phyloP scores from a whole-genome alignment of 225 moss, liverwort and hornwort species.

The Pseudoscleropodium purum region DNA sequence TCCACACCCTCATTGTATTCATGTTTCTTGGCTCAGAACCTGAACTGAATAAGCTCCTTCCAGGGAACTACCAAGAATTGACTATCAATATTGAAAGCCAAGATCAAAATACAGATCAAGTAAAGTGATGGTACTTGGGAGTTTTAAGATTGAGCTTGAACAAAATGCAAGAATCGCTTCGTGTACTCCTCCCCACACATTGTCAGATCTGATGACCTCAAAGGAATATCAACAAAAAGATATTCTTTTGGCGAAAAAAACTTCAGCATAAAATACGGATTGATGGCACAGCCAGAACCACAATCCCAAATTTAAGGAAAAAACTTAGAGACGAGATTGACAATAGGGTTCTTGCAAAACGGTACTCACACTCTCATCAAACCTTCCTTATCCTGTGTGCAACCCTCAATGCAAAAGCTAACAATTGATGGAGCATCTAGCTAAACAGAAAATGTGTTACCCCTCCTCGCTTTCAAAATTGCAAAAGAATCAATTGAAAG shows the following conservation, averaged over 20 bases:
- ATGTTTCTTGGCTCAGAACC: too few species aligned
- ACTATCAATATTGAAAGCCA: neutral
- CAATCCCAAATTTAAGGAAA: neutral
- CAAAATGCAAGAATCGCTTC: neutral
- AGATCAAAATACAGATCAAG: neutral
- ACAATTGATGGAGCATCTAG: neutral
- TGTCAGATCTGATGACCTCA: accelerated
- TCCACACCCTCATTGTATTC: neutral
- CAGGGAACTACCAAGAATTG: too few species aligned
- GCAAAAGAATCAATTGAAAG: too few species aligned
- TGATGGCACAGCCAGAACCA: too few species aligned
- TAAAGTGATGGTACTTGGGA: neutral
- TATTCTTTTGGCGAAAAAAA: neutral
- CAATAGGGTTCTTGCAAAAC: neutral
- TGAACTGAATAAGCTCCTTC: neutral
- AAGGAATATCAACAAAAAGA: too few species aligned
- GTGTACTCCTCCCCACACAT: too few species aligned
- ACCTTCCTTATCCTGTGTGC: too few species aligned
- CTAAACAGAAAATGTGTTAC: too few species aligned
- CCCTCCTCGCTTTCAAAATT: too few species aligned
- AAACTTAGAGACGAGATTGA: neutral
- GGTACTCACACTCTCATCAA: neutral
- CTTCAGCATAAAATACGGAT: accelerated
- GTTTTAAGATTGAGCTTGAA: neutral
- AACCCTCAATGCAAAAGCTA: neutral